Conservation (phyloP, 2,329 filamentous ascomycete genomes). For the Clarireedia paspali region DNA sequence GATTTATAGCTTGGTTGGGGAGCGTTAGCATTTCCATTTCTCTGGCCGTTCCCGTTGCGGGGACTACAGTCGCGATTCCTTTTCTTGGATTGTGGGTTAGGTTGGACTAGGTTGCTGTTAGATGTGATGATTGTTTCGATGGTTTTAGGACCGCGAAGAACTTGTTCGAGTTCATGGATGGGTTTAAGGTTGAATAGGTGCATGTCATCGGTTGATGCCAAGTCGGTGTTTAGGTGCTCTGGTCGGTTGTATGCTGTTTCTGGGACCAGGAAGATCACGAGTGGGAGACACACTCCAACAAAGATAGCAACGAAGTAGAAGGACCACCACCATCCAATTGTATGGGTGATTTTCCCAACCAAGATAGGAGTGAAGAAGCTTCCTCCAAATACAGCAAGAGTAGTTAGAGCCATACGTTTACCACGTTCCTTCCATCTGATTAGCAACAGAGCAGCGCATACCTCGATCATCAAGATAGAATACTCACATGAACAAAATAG, state of each 20-base stretch:
- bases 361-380: slow-evolving; percentile 80
- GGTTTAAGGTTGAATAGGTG: slow-evolving; percentile 1
- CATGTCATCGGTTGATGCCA: slow-evolving; percentile 29
- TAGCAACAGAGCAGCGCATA: neutral
- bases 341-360: slow-evolving; percentile 74
- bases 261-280: slow-evolving; percentile 71
- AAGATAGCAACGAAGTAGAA: slow-evolving; percentile 90
- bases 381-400: slow-evolving; percentile 62
- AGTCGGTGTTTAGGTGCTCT: slow-evolving; percentile 61
- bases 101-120: neutral
- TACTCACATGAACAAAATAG: slow-evolving; percentile 74
- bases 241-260: slow-evolving; percentile 75
- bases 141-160: neutral
- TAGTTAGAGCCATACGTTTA: slow-evolving; percentile 76
- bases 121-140: slow-evolving; percentile 4
- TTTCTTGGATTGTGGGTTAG: neutral
- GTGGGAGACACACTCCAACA: slow-evolving; percentile 58
- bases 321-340: slow-evolving; percentile 76
- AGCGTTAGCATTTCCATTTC: slow-evolving; percentile 22
- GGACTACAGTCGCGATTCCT: neutral
- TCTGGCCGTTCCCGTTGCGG: neutral
- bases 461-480: neutral
- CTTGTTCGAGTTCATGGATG: slow-evolving; percentile 6
- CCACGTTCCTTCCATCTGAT: slow-evolving; percentile 52
- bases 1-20: slow-evolving; percentile 40